Base-by-base conservation (phyloP, 2,329 filamentous ascomycete species). In the Seiridium cupressi region DNA sequence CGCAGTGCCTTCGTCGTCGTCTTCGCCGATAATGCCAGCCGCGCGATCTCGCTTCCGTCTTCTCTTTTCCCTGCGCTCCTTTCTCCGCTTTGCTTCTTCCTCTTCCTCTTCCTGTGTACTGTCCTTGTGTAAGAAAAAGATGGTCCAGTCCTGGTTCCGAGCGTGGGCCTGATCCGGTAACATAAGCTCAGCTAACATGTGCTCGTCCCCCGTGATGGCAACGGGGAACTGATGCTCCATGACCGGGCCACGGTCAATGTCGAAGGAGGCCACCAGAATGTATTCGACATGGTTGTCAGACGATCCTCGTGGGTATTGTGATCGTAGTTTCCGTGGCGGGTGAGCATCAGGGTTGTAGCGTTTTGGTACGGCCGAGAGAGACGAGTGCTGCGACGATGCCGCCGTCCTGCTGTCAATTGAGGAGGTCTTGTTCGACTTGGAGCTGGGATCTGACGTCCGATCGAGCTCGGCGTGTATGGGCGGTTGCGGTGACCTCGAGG, bases 141-240 rank as follows among this genome's bases (percentile, higher is more conserved):
- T 97, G 47, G 95, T 99, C 95, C 95, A 99, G 74, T 99, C 95
- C 76, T 98, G 93, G 70, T 91, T 94, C 44, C 95, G 87, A 62
- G 95, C 88, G 77, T 99, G 95, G 31, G 94, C 93, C 76, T 98
- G 94, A 75, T 99, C 95, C 0, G 95, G 95, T 73, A 99, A 80
- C 95, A 99, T 99, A 70, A 99, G 85, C 79, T 99, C 95, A 5
- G 95, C 95, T 71, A 99, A 78, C 93, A 98, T 98, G 70, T 96
- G 90, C 78, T 99, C 95, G 73, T 99, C 94, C 38, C 95, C 94
- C 55, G 93, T 97, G 63, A 99, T 98, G 55, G 94, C 89, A 47
- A 92, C 89, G 0, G 95, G 95, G 72, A 94, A 99, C 73, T 99
- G 95, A 73, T 99, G 93, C 73, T 99, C 95, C 95, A 99, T 98